Base-by-base conservation (phyloP, 306 rosid genomes). In the Mimosa pudica region DNA sequence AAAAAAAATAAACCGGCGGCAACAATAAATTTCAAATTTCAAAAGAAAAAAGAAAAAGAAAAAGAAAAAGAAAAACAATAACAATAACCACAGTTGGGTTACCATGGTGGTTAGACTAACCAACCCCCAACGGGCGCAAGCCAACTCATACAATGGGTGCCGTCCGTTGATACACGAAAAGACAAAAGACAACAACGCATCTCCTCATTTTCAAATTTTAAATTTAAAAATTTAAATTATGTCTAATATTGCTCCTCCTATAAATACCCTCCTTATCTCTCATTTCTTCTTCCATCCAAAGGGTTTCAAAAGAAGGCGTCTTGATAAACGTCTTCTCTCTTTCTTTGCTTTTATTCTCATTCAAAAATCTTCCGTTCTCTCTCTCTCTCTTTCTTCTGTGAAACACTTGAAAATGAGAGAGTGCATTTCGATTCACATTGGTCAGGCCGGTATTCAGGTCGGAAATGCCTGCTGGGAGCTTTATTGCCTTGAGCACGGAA, bases 381-480 rank as follows among this genome's bases (percentile, higher is more conserved):
- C 6, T 6, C 41, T 24, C 30, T 24, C 30, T 24, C 30, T 24
- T 24, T 24, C 30, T 24, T 24, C 30, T 24, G 30, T 24, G 30
- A 24, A 24, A 24, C 74, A 4, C 62, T 38, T 11, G 62, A 91
- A 79, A 44, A 93, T 91, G 98, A 93, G 98, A 74, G 98, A 93
- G 89, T 91, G 98, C 90, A 93, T 93, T 64, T 93, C 98, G 30
- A 73, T 93, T 75, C 98, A 93, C 91, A 93, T 93, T 78, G 98
- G 98, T 61, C 98, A 93, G 92, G 97, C 98, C 70, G 98, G 98
- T 70, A 93, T 93, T 30, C 98, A 93, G 93, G 97, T 93, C 77
- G 98, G 98, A 84, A 93, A 93, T 86, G 91, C 98, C 14, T 93
- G 98, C 88, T 93, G 98, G 98, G 98, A 93, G 84, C 97, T 93